Conservation (phyloP, 805 yeast species). For the Schizosaccharomyces japonicus region DNA sequence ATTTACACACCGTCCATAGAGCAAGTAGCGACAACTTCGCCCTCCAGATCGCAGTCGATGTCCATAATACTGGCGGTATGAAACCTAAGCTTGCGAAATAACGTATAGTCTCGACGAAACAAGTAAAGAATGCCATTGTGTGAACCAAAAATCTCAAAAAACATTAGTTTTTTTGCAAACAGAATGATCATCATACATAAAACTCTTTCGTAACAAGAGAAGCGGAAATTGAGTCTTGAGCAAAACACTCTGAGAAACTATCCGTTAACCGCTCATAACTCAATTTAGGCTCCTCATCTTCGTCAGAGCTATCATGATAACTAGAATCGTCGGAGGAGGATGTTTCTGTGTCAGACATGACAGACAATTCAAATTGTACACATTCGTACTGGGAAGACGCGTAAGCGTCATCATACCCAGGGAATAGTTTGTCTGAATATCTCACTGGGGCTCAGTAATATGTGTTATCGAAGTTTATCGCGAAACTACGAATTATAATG, state of each 20-base stretch:
- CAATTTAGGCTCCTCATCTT: constrained; percentile 37
- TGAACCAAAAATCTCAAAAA: constrained; percentile 1
- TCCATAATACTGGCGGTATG: constrained; percentile 68
- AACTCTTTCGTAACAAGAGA: constrained; percentile 34
- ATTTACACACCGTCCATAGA: constrained; percentile 88
- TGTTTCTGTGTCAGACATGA: neutral
- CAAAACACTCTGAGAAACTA: constrained; percentile 48
- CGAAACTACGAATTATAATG: no score
- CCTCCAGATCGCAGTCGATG: constrained; percentile 41
- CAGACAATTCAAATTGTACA: no score
- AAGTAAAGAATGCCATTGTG: constrained; percentile 3
- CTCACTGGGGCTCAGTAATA: no score
- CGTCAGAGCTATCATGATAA: constrained; percentile 12
- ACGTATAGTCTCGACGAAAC: neutral
- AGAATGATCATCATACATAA: constrained; percentile 78
- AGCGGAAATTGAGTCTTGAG: constrained; percentile 55
- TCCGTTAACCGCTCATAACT: constrained; percentile 48
- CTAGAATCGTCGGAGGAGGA: constrained; percentile 7
- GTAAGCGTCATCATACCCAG: no score
- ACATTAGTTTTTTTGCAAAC: constrained; percentile 25
- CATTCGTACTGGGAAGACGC: no score
- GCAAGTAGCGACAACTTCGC: constrained; percentile 49
- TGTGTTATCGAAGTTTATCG: no score
- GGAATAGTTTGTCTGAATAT: no score
- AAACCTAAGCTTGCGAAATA: constrained; percentile 49